Percentiles rank a stretch among this genome's conserved stretches.
Conservation (phyloP, 176 grass and related monocot species). For the Aegilops sharonensis region DNA sequence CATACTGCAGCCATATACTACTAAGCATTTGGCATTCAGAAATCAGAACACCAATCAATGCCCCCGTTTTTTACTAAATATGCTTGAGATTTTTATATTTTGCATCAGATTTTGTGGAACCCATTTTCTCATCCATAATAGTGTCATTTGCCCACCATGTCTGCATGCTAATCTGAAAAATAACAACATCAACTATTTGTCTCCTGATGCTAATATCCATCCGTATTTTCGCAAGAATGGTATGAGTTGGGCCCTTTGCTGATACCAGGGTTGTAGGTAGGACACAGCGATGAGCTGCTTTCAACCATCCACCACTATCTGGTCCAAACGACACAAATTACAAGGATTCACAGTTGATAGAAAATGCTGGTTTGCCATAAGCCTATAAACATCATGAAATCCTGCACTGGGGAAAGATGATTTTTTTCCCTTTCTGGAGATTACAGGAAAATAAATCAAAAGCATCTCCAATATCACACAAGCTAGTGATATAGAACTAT, state of each 20-base stretch:
- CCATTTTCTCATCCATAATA: not conserved
- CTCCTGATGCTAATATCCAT: not conserved
- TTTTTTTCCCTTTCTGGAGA: not conserved
- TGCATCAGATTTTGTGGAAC: not conserved
- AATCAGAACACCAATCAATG: not conserved
- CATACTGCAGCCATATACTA: not conserved
- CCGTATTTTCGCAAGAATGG: not conserved
- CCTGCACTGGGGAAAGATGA: not conserved
- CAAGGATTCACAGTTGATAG: not conserved
- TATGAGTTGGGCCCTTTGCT: not conserved
- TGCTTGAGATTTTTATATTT: not conserved
- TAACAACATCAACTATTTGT: not conserved
- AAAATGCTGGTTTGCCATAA: not conserved
- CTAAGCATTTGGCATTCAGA: not conserved
- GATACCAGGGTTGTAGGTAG: not conserved
- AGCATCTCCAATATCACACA: not conserved
- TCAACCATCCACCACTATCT: not conserved
- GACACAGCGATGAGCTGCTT: not conserved
- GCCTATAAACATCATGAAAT: conserved; percentile 4
- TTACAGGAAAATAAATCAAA: conserved; percentile 1
- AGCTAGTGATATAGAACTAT: not conserved
- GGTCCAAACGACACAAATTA: not conserved
- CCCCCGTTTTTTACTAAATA: conserved; percentile 5
- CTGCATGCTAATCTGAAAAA: not conserved
- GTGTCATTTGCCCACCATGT: not conserved